Conservation (phyloP, 441 rosid genomes). For the Raphanus hybrid region DNA sequence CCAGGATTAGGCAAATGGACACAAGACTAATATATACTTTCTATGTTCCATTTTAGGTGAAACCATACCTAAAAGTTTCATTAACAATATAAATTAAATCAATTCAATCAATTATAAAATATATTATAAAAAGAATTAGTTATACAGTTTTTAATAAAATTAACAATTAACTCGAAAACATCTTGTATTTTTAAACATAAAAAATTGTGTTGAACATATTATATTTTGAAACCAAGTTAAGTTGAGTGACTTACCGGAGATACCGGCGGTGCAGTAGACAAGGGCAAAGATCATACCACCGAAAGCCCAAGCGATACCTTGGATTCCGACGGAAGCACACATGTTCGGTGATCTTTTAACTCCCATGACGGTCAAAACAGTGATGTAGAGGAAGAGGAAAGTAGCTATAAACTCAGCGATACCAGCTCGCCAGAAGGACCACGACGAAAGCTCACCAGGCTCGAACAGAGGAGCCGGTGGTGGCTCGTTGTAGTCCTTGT, state of each 20-base stretch:
- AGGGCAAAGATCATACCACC: slow-evolving; percentile 52
- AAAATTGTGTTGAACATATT: too few species aligned
- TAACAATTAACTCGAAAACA: too few species aligned
- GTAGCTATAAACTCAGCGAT: slow-evolving; percentile 90
- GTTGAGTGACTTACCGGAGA: slow-evolving; percentile 50
- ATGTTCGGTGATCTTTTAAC: slow-evolving; percentile 53
- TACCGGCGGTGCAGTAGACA: slow-evolving; percentile 83
- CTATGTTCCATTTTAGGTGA: too few species aligned
- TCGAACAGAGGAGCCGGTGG: slow-evolving; percentile 84
- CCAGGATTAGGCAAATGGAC: background rate
- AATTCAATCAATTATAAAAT: too few species aligned
- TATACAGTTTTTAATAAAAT: too few species aligned
- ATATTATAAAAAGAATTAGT: too few species aligned
- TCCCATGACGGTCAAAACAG: slow-evolving; percentile 87
- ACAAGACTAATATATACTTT: background rate
- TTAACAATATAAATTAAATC: too few species aligned
- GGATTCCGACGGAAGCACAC: slow-evolving; percentile 82
- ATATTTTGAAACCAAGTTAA: too few species aligned
- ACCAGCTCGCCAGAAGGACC: slow-evolving; percentile 91
- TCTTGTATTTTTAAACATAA: too few species aligned
- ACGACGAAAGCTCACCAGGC: slow-evolving; percentile 66
- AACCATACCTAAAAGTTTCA: too few species aligned
- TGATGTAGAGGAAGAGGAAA: slow-evolving; percentile 77
- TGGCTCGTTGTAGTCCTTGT: slow-evolving; percentile 83
- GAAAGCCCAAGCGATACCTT: slow-evolving; percentile 56